Conservation (phyloP, 495 filamentous ascomycete species). For the Penicillium robsamsonii region DNA sequence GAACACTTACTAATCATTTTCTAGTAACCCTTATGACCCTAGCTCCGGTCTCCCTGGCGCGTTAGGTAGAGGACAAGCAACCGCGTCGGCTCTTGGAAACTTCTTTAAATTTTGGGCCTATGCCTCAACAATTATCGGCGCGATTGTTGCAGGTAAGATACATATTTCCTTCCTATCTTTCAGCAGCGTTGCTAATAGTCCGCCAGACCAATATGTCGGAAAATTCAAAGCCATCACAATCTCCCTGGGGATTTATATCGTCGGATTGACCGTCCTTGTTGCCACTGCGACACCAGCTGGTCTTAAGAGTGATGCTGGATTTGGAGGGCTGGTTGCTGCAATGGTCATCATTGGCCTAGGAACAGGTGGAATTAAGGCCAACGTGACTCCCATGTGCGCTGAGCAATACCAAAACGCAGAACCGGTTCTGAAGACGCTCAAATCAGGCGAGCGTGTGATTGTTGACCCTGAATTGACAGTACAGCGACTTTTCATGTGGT, state of each 20-base stretch:
- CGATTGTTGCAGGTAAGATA: constrained; percentile 29
- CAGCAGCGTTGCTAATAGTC: background rate
- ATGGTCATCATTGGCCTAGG: constrained; percentile 35
- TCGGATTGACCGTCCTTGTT: constrained; percentile 60
- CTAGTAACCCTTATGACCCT: constrained; percentile 18
- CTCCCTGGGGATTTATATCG: constrained; percentile 51
- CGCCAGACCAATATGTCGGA: constrained; percentile 31
- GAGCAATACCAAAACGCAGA: constrained; percentile 42
- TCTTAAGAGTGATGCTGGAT: constrained; percentile 5
- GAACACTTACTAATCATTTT: background rate
- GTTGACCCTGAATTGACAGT: constrained; percentile 60
- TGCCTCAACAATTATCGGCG: constrained; percentile 36
- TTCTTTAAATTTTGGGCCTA: constrained; percentile 32
- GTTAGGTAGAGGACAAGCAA: constrained; percentile 14
- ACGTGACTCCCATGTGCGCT: constrained; percentile 53
- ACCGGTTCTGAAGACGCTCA: constrained; percentile 35
- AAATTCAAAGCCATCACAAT: constrained; percentile 54
- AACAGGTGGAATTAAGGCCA: constrained; percentile 54
- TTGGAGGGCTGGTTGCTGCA: constrained; percentile 12
- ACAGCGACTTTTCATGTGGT: constrained; percentile 33
- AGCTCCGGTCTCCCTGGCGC: constrained; percentile 15
- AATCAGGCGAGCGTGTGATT: constrained; percentile 57
- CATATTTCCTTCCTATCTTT: background rate
- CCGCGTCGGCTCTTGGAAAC: constrained; percentile 16
- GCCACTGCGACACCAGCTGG: constrained; percentile 52